A percentile compares a stretch with the other conserved stretches of the same genome.
phyloP scores from a whole-genome alignment of 345 rosid genomes.

The rapeseed (Brassica napus) region Da-Ae NC_063434.1:9402001-9402500 shows the following conservation, averaged over 20 bases:
- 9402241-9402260: neutral
- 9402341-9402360: constrained; percentile 77
- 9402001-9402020: too few relatives aligned
- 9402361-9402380: constrained; percentile 98
- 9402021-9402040: too few relatives aligned
- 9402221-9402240: neutral
- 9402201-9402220: neutral
- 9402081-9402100: neutral
- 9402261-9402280: neutral
- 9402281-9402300: constrained; percentile 72
- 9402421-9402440: constrained; percentile 79
- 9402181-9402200: neutral
- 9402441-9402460: constrained; percentile 59
- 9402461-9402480: constrained; percentile 73
- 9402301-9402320: constrained; percentile 88
- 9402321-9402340: constrained; percentile 81
- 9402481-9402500: constrained; percentile 81
- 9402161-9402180: neutral
- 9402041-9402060: neutral
- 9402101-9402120: neutral
- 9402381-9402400: constrained; percentile 44
- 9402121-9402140: neutral
- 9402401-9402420: constrained; percentile 76
- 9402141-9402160: neutral
- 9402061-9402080: neutral